phyloP scores from a whole-genome alignment of 371 early-diverging fungal genomes.

The Funneliformis caledonium region DNA sequence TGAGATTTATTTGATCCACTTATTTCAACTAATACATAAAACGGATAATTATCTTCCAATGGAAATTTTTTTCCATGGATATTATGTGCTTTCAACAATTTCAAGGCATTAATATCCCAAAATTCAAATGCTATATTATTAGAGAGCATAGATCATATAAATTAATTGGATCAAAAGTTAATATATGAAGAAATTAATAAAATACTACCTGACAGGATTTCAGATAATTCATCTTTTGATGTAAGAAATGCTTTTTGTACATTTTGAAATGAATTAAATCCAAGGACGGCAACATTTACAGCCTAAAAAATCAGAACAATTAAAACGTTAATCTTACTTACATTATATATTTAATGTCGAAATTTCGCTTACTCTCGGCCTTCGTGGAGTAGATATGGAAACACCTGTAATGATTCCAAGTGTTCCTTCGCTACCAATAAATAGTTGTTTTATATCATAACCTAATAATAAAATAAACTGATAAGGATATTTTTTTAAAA shows the following conservation, averaged over 20 bases:
- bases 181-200: background rate
- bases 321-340: background rate
- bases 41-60: constrained; percentile 70
- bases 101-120: constrained; percentile 79
- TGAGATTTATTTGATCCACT: constrained; percentile 91
- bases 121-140: constrained; percentile 86
- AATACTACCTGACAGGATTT: constrained; percentile 80
- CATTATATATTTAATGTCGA: background rate
- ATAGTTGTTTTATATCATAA: constrained; percentile 92
- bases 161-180: background rate
- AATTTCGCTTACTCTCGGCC: constrained; percentile 50
- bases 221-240: constrained; percentile 81
- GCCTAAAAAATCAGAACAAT: constrained; percentile 48
- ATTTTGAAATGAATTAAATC: constrained; percentile 71
- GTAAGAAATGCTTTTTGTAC: constrained; percentile 81
- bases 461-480: constrained; percentile 51
- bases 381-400: constrained; percentile 76
- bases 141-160: background rate
- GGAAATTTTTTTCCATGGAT: constrained; percentile 63
- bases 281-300: constrained; percentile 82
- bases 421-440: constrained; percentile 97
- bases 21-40: constrained; percentile 94
- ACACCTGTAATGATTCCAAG: constrained; percentile 91
- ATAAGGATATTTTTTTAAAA: background rate
- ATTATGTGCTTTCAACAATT: constrained; percentile 73